phyloP scores from a whole-genome alignment of 2,329 filamentous ascomycete genomes.

The Penicillium sp. region DNA sequence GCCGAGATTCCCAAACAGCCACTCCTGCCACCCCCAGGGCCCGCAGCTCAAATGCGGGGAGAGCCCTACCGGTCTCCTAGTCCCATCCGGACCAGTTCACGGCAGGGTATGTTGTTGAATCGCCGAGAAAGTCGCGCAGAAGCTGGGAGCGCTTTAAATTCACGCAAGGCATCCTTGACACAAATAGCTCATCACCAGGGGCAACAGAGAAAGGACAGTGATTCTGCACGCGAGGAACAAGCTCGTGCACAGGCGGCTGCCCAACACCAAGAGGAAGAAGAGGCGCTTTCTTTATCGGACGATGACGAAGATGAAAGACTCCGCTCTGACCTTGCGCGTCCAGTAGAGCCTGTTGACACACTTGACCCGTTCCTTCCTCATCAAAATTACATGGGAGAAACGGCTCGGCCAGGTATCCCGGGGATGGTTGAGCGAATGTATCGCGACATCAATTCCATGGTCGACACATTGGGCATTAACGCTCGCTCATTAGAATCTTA shows the following conservation, averaged over 20 bases:
- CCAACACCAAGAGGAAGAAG: conserved; percentile 31
- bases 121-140: conserved; percentile 30
- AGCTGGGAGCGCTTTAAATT: conserved; percentile 36
- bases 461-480: conserved; percentile 86
- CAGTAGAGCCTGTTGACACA: conserved; percentile 39
- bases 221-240: conserved; percentile 25
- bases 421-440: conserved; percentile 48
- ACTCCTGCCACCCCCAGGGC: conserved; percentile 32
- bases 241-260: conserved; percentile 29
- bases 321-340: conserved; percentile 41
- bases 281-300: conserved; percentile 37
- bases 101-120: conserved; percentile 24
- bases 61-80: conserved; percentile 44
- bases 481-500: conserved; percentile 58
- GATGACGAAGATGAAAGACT: conserved; percentile 47
- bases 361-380: conserved; percentile 47
- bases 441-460: conserved; percentile 65
- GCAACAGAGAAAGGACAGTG: conserved; percentile 21
- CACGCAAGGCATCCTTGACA: conserved; percentile 37
- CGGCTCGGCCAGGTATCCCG: conserved; percentile 44
- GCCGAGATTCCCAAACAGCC: conserved; percentile 41
- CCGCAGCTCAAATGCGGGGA: conserved; percentile 26
- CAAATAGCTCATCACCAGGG: conserved; percentile 30
- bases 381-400: conserved; percentile 43
- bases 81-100: conserved; percentile 35